phyloP scores from a whole-genome alignment of 306 rosid genomes.

The Trifolium subterraneum region DNA sequence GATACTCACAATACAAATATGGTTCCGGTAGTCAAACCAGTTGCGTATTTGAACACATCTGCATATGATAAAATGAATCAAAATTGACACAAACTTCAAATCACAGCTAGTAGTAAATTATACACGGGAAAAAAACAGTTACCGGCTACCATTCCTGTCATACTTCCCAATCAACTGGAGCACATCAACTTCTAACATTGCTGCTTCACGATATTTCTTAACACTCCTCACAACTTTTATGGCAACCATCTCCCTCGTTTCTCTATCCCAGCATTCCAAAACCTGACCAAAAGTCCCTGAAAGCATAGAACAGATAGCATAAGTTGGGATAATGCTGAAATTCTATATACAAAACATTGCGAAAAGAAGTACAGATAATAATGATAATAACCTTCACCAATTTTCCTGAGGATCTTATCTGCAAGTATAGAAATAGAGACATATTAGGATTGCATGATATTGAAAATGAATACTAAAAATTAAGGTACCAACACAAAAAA shows the following conservation, averaged over 20 bases:
- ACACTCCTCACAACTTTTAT: constrained; percentile 28
- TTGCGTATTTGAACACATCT: constrained; percentile 31
- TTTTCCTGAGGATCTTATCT: constrained; percentile 29
- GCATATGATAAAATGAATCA: not conserved
- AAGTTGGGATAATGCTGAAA: not conserved
- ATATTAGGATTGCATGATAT: constrained; percentile 15
- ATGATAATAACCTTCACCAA: constrained; percentile 26
- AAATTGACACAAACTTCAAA: constrained; percentile 1
- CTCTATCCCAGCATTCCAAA: constrained; percentile 35
- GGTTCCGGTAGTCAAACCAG: constrained; percentile 31
- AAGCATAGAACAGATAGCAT: constrained; percentile 12
- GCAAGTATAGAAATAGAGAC: constrained; percentile 2
- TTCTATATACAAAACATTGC: not conserved
- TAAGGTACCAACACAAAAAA: not conserved
- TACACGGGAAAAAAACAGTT: not conserved
- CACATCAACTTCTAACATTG: constrained; percentile 29
- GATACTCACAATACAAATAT: constrained; percentile 34
- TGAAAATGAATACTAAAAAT: constrained; percentile 7
- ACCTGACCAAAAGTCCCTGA: constrained; percentile 33
- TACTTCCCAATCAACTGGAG: constrained; percentile 25
- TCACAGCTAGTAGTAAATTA: not conserved
- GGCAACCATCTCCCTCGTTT: constrained; percentile 25
- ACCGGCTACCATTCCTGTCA: constrained; percentile 31
- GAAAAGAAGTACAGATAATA: not conserved
- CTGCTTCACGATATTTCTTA: constrained; percentile 27